phyloP scores from a whole-genome alignment of 768 basidiomycete genomes.

The Lactarius indigo region DNA sequence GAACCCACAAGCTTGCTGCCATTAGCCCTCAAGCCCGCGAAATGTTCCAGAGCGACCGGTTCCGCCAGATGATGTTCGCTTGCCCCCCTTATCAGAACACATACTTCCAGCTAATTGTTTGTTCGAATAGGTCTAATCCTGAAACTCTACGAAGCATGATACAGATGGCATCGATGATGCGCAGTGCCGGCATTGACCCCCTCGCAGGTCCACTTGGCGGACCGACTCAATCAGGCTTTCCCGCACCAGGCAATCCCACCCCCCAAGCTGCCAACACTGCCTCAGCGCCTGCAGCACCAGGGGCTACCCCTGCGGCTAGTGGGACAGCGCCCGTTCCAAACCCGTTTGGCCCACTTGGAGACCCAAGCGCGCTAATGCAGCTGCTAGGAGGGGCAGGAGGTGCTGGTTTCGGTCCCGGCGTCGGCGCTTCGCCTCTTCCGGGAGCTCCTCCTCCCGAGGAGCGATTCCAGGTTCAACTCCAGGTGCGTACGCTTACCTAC shows the following conservation, averaged over 20 bases:
- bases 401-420: conserved; percentile 27
- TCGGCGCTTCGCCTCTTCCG: conserved; percentile 32
- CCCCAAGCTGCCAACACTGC: conserved; percentile 28
- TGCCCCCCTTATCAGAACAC: neutral
- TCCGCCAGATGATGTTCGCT: conserved; percentile 68
- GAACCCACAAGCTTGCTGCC: conserved; percentile 71
- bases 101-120: neutral
- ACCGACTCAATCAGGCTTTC: conserved; percentile 40
- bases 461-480: conserved; percentile 83
- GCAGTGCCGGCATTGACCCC: conserved; percentile 37
- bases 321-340: conserved; percentile 26
- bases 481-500: conserved; percentile 43
- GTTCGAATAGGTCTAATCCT: conserved; percentile 59
- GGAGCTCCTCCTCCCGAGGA: conserved; percentile 84
- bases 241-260: conserved; percentile 56
- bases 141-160: conserved; percentile 71
- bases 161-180: conserved; percentile 62
- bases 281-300: conserved; percentile 22
- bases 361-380: conserved; percentile 46
- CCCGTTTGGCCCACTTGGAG: conserved; percentile 24
- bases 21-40: conserved; percentile 82
- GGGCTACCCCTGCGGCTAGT: conserved; percentile 28
- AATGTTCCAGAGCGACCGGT: conserved; percentile 71
- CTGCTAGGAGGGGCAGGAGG: conserved; percentile 31
- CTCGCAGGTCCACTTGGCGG: conserved; percentile 26